Conservation (phyloP, 1,284 basidiomycete genomes). For the Trichosporon coremiiforme region DNA sequence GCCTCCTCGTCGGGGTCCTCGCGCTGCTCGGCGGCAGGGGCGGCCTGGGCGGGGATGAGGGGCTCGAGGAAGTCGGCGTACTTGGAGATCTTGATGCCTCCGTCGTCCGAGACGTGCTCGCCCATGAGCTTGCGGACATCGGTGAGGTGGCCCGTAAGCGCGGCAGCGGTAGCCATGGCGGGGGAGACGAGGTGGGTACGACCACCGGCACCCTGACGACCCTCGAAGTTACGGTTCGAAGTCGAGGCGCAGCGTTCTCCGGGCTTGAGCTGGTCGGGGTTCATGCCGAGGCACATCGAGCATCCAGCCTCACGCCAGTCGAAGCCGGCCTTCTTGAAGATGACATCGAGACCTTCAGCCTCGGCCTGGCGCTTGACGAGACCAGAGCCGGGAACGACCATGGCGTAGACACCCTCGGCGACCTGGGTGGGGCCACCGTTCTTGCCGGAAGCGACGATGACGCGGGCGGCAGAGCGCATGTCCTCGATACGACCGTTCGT, state of each 20-base stretch:
- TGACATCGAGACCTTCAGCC: constrained; percentile 82
- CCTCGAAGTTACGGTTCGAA: constrained; percentile 96
- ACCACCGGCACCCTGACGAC: constrained; percentile 85
- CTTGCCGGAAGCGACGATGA: constrained; percentile 63
- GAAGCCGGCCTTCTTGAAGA: constrained; percentile 93
- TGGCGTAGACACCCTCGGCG: constrained; percentile 76
- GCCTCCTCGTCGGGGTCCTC: constrained; percentile 42
- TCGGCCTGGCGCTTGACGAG: constrained; percentile 94
- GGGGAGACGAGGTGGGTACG: constrained; percentile 91
- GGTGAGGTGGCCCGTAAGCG: constrained; percentile 81
- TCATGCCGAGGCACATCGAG: constrained; percentile 98
- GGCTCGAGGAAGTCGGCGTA: constrained; percentile 76
- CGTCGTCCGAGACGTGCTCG: constrained; percentile 55
- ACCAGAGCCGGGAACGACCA: constrained; percentile 95
- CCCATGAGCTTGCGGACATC: constrained; percentile 83
- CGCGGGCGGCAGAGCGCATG: constrained; percentile 81
- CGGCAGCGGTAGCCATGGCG: constrained; percentile 94
- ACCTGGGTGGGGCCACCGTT: constrained; percentile 63
- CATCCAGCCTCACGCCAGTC: constrained; percentile 98
- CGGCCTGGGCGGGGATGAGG: constrained; percentile 63
- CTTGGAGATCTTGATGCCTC: constrained; percentile 68
- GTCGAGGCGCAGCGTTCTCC: constrained; percentile 94
- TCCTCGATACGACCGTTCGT: constrained; percentile 97
- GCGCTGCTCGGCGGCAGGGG: constrained; percentile 59
- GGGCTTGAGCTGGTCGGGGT: constrained; percentile 87